Evolutionary conservation across 2,329 filamentous ascomycete genomes (phyloP).

Genomic region (Dendryphion nanum): DNA sequence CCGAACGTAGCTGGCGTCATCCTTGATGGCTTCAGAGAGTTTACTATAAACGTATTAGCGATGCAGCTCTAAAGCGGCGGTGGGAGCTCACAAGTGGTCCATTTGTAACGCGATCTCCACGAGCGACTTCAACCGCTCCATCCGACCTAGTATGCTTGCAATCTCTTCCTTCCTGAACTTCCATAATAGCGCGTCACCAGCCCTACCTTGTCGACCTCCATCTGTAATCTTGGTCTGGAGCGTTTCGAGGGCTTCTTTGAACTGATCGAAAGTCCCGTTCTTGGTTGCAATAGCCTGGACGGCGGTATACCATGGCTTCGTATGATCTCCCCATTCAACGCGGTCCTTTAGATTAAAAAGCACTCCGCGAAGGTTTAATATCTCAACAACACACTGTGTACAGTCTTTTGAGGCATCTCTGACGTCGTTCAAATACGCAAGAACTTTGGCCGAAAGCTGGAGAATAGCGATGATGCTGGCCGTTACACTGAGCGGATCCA

Average conservation of each 20-base stretch:
- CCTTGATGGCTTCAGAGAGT: background rate
- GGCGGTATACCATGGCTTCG: background rate
- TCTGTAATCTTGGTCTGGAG: background rate
- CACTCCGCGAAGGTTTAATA: slow-evolving; percentile 14
- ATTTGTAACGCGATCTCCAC: background rate
- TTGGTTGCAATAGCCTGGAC: background rate
- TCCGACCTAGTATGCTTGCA: background rate
- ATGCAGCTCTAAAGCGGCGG: background rate
- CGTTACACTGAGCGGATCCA: slow-evolving; percentile 17
- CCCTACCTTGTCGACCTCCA: background rate
- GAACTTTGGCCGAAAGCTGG: slow-evolving; percentile 13
- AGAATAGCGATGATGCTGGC: slow-evolving; percentile 21
- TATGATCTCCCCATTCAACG: background rate
- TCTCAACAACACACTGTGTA: slow-evolving; percentile 11
- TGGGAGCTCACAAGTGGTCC: background rate
- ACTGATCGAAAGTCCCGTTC: background rate
- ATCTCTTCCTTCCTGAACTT: background rate
- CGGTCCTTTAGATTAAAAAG: too few species aligned
- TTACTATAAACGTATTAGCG: background rate
- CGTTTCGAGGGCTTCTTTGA: background rate
- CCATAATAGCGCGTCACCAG: background rate
- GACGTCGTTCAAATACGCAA: slow-evolving; percentile 17
- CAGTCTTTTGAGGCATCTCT: slow-evolving; percentile 22
- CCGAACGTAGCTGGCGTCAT: background rate
- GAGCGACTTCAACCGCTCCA: background rate